Evolutionary conservation across 495 filamentous ascomycete species (phyloP), one percentile per base, ranked within the genome.

Genomic region (Aspergillus panamensis): DNA sequence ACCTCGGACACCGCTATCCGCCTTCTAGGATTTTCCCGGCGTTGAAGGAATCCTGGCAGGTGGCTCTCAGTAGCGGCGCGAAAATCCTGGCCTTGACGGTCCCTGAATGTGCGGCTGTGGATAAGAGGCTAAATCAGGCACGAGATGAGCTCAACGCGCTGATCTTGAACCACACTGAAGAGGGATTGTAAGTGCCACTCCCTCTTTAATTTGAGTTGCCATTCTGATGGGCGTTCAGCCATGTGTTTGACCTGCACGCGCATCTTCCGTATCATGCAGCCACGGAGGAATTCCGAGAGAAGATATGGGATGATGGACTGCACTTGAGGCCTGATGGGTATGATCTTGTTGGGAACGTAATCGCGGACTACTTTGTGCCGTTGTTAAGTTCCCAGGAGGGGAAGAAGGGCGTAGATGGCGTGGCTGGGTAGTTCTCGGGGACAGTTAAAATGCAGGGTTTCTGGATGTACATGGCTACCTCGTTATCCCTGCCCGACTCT

Each of bases 61-160:
- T 79, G 10, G 70, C 78, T 0, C 71, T 84, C 1, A 51, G 59
- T 3, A 66, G 69, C 6, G 76, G 76, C 2, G 67, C 76, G 42
- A 83, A 82, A 35, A 74, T 88, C 1, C 67, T 88, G 6, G 78
- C 84, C 0, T 68, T 87, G 45, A 88, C 84, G 0, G 74, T 88
- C 7, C 84, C 82, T 3, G 84, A 87, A 55, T 72, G 66, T 12
- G 70, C 67, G 2, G 70, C 62, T n/a, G 25, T 30, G 13, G 58
- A 47, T 3, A 47, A 48, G 40, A 66, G 64, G 6, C 55, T 79
- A 21, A 69, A 77, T 51, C 48, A 62, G 9, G 71, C 61, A 20
- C 72, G 83, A 2, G 65, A 74, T 17, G 59, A 64, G 45, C 60
- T 88, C 60, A 87, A 88, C 53, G 62, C 70, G 0, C 52, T 74